Evolutionary conservation across 352 stramenopile species (phyloP), one percentile per base, ranked within the genome.

Genomic region (Globisporangium cederbergense): DNA sequence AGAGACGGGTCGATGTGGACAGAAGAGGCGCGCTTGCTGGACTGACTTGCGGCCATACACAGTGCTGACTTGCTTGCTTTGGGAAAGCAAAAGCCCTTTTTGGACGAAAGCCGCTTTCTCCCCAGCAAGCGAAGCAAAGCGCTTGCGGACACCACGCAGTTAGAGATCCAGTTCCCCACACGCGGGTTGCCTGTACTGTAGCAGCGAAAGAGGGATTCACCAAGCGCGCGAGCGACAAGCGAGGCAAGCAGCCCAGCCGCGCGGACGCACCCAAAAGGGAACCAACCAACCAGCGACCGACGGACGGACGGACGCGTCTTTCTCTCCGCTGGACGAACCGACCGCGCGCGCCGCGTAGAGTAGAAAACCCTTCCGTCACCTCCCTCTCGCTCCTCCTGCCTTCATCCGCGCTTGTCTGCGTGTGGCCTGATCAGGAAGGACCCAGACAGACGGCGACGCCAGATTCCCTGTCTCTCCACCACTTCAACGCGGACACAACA

Each of bases 381-480:
- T 42, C 36, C 36, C 36, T 42, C 36, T 14, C 36, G 9, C 36
- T 42, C 7, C 34, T 40, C 7, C 34, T 40, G 25, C 25, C 25
- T 28, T 40, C 34, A 40, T 40, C 11, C 9, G 36, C 9, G 36
- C 32, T 36, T 36, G 32, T 36, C 32, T 14, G 36, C 9, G 7
- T 42, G 36, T 42, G 36, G 36, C 36, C 36, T 42, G 36, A 14
- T 4, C 9, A 42, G 4, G 36, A 42, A 4, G 36, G 36, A 36
- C 3, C 25, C 25, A 28, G 25, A 28, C 25, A 28, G 36, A 42
- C 9, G 36, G 36, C 36, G 36, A 42, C 36, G 36, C 36, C 49
- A 55, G 49, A 38, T 38, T 36, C 14, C 49, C 25, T 55, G 49
- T 55, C 60, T 43, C 38, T 56, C 61, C 67, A 70, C 69, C 43